These are phyloP conservation scores for Peniophora sp. DNA, from an alignment of 1,284 basidiomycete species.

Conservation along the genomic window DNA sequence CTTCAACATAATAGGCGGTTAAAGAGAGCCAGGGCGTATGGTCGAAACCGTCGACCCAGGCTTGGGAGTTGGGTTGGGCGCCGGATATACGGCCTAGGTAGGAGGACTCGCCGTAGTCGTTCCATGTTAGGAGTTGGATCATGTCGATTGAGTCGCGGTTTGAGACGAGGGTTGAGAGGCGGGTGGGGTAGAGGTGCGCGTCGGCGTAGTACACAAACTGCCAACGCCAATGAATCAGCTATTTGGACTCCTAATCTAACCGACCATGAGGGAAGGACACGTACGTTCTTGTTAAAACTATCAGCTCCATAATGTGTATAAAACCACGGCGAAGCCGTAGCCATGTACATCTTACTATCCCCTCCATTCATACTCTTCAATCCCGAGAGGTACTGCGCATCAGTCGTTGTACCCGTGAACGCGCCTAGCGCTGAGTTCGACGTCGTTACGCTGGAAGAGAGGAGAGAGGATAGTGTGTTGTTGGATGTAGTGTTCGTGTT, in stretches of 20 bases:
- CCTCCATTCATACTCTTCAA: constrained; percentile 16
- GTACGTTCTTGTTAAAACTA: constrained; percentile 76
- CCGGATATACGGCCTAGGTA: constrained; percentile 57
- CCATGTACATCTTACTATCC: constrained; percentile 15
- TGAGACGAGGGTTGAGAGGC: constrained; percentile 68
- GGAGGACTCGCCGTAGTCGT: constrained; percentile 30
- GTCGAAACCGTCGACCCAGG: constrained; percentile 26
- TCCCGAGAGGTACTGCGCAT: constrained; percentile 27
- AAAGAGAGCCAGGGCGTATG: constrained; percentile 55
- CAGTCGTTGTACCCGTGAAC: constrained; percentile 35
- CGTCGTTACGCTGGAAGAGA: constrained; percentile 19
- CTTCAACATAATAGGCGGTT: constrained; percentile 62
- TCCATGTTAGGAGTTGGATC: constrained; percentile 34
- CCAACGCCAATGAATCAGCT: not conserved
- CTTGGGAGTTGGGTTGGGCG: constrained; percentile 40
- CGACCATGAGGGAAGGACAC: constrained; percentile 14
- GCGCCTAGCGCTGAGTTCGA: constrained; percentile 24
- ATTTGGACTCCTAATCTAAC: too few species aligned
- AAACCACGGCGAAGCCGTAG: constrained; percentile 47
- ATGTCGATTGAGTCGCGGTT: constrained; percentile 49
- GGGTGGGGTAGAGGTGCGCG: constrained; percentile 63
- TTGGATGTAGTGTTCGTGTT: too few species aligned
- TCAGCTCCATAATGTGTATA: constrained; percentile 68
- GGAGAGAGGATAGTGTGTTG: constrained; percentile 11
- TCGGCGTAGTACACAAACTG: constrained; percentile 41